A percentile compares a stretch with the other conserved stretches of the same genome.
Evolutionary conservation across 176 grass and related monocot species (phyloP).

Genomic region (Sorghum bicolor): Sorghum_bicolor_NCBIv3 NC_012879.2:742001-742500

Average conservation of each 20-base stretch:
- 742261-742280: slow-evolving; percentile 83
- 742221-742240: slow-evolving; percentile 46
- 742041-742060: slow-evolving; percentile 97
- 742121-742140: slow-evolving; percentile 85
- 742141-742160: slow-evolving; percentile 83
- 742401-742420: slow-evolving; percentile 50
- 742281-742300: slow-evolving; percentile 64
- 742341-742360: slow-evolving; percentile 20
- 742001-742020: slow-evolving; percentile 46
- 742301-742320: slow-evolving; percentile 72
- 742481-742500: slow-evolving; percentile 62
- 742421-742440: slow-evolving; percentile 61
- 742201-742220: slow-evolving; percentile 68
- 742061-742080: slow-evolving; percentile 90
- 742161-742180: slow-evolving; percentile 96
- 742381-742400: slow-evolving; percentile 43
- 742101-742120: slow-evolving; percentile 94
- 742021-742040: slow-evolving; percentile 84
- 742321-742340: slow-evolving; percentile 5
- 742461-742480: slow-evolving; percentile 79
- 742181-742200: slow-evolving; percentile 74
- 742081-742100: slow-evolving; percentile 86
- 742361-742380: background rate
- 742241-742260: slow-evolving; percentile 49
- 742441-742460: slow-evolving; percentile 70